A percentile compares a stretch with the other conserved stretches of the same genome.
These are phyloP conservation scores for Salisapilia sapeloensis DNA, from an alignment of 352 stramenopile species.

Conservation along the genomic window DNA sequence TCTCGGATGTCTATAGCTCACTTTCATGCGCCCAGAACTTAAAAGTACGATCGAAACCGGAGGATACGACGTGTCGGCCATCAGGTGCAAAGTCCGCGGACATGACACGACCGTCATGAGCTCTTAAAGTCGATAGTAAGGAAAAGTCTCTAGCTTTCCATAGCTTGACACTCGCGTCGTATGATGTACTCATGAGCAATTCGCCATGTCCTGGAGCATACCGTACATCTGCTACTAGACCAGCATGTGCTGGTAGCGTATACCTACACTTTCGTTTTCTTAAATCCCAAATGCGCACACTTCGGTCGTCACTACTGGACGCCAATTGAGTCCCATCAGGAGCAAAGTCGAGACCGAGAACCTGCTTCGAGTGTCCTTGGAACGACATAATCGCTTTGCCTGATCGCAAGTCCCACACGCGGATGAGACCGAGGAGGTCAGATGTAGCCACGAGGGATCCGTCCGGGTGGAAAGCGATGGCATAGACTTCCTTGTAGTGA, in stretches of 20 bases:
- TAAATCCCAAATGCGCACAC: conserved; percentile 93
- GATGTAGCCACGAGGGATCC: conserved; percentile 86
- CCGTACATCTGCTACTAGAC: conserved; percentile 86
- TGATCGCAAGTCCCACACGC: conserved; percentile 93
- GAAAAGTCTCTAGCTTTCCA: conserved; percentile 91
- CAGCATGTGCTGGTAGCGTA: conserved; percentile 90
- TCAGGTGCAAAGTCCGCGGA: conserved; percentile 82
- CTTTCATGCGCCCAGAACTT: conserved; percentile 86
- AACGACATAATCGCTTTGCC: conserved; percentile 84
- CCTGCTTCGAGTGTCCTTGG: conserved; percentile 91
- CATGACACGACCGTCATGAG: conserved; percentile 93
- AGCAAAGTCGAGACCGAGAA: conserved; percentile 88
- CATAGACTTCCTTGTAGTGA: conserved; percentile 90
- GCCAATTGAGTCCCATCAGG: conserved; percentile 88
- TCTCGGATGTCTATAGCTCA: conserved; percentile 55
- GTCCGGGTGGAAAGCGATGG: conserved; percentile 92
- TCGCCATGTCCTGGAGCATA: conserved; percentile 72
- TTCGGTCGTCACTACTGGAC: conserved; percentile 92
- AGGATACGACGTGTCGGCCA: conserved; percentile 79
- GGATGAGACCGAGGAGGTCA: conserved; percentile 87
- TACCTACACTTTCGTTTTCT: conserved; percentile 82
- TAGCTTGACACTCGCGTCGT: conserved; percentile 89
- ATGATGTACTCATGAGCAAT: conserved; percentile 84
- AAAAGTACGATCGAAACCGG: conserved; percentile 83
- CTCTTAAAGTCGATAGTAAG: conserved; percentile 74